Conservation (phyloP, 2,329 filamentous ascomycete species). For the Paramyrothecium roridum region DNA sequence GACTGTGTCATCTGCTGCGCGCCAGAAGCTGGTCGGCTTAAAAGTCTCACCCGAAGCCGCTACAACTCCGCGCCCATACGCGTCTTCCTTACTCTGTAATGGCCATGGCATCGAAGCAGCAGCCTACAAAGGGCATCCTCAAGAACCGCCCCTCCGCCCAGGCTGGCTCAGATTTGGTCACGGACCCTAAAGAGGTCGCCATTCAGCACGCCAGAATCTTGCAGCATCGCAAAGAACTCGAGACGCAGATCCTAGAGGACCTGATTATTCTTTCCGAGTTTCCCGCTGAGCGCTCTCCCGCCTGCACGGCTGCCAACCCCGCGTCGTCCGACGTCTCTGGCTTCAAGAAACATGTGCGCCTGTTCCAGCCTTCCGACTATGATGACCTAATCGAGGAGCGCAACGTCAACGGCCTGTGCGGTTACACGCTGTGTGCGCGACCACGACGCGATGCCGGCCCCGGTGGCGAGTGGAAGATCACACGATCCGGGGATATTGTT, state of each 20-base stretch:
- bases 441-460: conserved; percentile 54
- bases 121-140: conserved; percentile 53
- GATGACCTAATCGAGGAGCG: conserved; percentile 86
- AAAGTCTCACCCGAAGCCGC: neutral
- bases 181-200: conserved; percentile 59
- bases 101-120: conserved; percentile 20
- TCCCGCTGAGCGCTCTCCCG: conserved; percentile 33
- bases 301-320: conserved; percentile 41
- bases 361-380: conserved; percentile 86
- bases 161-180: conserved; percentile 14
- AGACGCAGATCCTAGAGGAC: conserved; percentile 68
- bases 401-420: conserved; percentile 78
- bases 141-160: conserved; percentile 44
- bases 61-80: neutral
- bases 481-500: conserved; percentile 60
- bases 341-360: conserved; percentile 65
- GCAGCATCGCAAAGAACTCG: conserved; percentile 76
- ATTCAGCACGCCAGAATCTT: conserved; percentile 79
- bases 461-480: conserved; percentile 66
- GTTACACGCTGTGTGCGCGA: conserved; percentile 74
- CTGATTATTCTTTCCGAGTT: conserved; percentile 69
- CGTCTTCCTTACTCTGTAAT: conserved; percentile 11
- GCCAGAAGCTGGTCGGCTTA: too few species aligned
- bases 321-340: conserved; percentile 56
- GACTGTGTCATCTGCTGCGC: too few species aligned